Evolutionary conservation across 768 basidiomycete genomes (phyloP).

Genomic region (Leccinum variicolor): DNA sequence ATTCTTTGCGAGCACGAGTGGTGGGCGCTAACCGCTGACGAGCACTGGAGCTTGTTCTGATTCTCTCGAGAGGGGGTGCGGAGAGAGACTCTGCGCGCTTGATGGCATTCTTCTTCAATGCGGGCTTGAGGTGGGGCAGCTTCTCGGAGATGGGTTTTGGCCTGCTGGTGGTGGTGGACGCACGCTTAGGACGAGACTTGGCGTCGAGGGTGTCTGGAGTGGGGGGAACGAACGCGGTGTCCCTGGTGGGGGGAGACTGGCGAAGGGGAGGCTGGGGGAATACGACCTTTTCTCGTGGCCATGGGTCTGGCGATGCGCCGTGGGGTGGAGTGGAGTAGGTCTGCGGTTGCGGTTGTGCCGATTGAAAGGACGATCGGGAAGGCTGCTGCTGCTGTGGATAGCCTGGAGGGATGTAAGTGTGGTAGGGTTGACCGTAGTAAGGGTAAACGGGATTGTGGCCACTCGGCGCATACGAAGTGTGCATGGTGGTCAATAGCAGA

Average conservation of each 20-base stretch:
- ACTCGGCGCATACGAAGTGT: not conserved
- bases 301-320: slow-evolving; percentile 29
- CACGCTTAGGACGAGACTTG: slow-evolving; percentile 36
- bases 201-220: slow-evolving; percentile 19
- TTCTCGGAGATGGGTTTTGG: slow-evolving; percentile 24
- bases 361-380: not conserved
- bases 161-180: slow-evolving; percentile 22
- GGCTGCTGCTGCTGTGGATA: slow-evolving; percentile 13
- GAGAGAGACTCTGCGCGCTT: slow-evolving; percentile 25
- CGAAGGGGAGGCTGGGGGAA: slow-evolving; percentile 26
- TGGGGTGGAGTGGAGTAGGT: slow-evolving; percentile 30
- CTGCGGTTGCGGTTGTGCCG: slow-evolving; percentile 16
- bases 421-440: slow-evolving; percentile 44
- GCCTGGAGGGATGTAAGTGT: slow-evolving; percentile 33
- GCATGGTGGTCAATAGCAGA: slow-evolving; percentile 18
- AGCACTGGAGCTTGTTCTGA: slow-evolving; percentile 41
- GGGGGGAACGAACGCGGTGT: slow-evolving; percentile 23
- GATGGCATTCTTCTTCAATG: slow-evolving; percentile 47
- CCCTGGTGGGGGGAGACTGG: slow-evolving; percentile 13
- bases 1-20: slow-evolving; percentile 34
- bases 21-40: slow-evolving; percentile 31
- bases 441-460: slow-evolving; percentile 43
- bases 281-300: slow-evolving; percentile 33
- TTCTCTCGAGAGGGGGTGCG: slow-evolving; percentile 32
- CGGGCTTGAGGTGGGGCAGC: slow-evolving; percentile 50